Base-by-base conservation (phyloP, 2,329 filamentous ascomycete genomes). In the Leptosphaerulina australis region DNA sequence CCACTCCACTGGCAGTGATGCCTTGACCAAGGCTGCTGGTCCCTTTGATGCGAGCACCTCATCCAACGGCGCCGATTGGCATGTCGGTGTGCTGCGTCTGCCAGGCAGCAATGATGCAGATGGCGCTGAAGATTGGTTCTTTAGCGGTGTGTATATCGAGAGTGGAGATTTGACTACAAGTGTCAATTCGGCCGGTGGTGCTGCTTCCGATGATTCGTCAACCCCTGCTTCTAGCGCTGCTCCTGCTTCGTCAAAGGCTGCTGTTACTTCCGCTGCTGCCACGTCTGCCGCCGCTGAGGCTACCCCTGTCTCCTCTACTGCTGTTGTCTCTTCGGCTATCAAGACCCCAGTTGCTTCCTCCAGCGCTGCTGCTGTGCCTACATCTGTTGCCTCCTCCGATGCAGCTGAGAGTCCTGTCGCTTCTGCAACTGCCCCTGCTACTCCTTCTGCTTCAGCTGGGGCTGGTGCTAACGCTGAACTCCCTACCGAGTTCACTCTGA, bases 111-210 rank as follows among this genome's bases (percentile, higher is more conserved):
- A 80, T 41, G 69, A 78, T 25, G 80, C 82, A 45, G 64, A 64
- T 7, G 74, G 69, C 37, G 69, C 71, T 5, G 87, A 89, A 76
- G 86, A 90, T 67, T 85, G 86, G 76, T 88, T 83, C 71, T 90
- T 88, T 74, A 86, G 83, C 12, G 86, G 87, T 11, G 84, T 89
- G 9, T 90, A 88, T 60, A 79, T 90, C 39, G 87, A 90, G 77
- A 79, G 75, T 33, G 84, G 82, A 6, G 67, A 74, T 22, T 50
- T 72, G 31, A 71, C 69, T 2, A 72, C 69, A 4, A 54, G 58
- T 7, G 60, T 71, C 4, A 53, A 50, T 26, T 63, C 59, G 35
- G 46, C 56, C 31, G 59, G 55, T 17, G 53, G 51, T 28, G 40
- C 56, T 11, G 46, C 46, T 20, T 43, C 38, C 30, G 47, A 25